These are phyloP conservation scores for Zalaria obscura DNA, from an alignment of 2,329 filamentous ascomycete species.

Conservation along the genomic window DNA sequence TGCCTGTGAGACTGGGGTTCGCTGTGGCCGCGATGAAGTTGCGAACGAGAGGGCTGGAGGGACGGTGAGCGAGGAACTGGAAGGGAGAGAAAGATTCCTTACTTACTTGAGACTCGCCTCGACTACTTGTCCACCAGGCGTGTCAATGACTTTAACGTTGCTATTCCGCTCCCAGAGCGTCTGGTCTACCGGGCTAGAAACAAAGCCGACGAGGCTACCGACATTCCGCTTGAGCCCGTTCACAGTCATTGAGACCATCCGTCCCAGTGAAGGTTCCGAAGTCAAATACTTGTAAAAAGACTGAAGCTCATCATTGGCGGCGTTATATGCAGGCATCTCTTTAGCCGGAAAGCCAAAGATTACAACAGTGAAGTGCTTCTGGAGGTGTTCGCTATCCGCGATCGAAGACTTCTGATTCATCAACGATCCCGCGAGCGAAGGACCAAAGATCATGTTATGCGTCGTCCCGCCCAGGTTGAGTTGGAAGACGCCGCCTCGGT, in stretches of 20 bases:
- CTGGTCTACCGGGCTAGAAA: conserved; percentile 45
- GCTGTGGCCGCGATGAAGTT: conserved; percentile 41
- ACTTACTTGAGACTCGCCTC: conserved; percentile 34
- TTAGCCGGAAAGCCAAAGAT: conserved; percentile 28
- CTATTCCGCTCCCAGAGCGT: conserved; percentile 46
- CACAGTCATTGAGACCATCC: conserved; percentile 23
- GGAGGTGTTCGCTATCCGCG: conserved; percentile 14
- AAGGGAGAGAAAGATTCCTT: too few relatives aligned
- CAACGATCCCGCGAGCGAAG: conserved; percentile 29
- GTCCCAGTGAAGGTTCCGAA: conserved; percentile 30
- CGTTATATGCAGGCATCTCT: conserved; percentile 21
- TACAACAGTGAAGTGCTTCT: conserved; percentile 13
- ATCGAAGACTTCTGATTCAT: conserved; percentile 21
- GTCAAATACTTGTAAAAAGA: conserved; percentile 28
- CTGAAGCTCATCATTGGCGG: conserved; percentile 19
- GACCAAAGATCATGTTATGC: conserved; percentile 36
- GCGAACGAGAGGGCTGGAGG: conserved; percentile 30
- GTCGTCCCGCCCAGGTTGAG: conserved; percentile 35
- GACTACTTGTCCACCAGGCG: conserved; percentile 28
- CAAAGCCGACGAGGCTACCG: conserved; percentile 45
- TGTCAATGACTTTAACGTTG: conserved; percentile 27
- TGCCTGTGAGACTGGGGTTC: conserved; percentile 37
- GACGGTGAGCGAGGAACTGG: too few relatives aligned
- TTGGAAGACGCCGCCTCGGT: conserved; percentile 29
- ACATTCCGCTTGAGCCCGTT: conserved; percentile 29